phyloP scores from a whole-genome alignment of 805 yeast species.

The Lachancea meyersii region DNA sequence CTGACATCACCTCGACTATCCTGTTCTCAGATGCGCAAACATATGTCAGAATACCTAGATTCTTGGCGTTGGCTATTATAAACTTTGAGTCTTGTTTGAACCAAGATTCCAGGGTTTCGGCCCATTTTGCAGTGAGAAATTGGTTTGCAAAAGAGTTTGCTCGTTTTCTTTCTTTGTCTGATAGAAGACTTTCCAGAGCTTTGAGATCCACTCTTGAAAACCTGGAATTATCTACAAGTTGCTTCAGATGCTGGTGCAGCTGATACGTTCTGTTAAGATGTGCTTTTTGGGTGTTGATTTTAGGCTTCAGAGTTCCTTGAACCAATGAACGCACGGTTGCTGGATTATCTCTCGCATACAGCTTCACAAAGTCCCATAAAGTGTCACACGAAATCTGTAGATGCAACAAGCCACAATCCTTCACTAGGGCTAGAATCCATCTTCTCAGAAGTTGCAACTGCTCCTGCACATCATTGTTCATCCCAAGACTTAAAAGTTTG shows the following conservation, averaged over 20 bases:
- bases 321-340: slow-evolving; percentile 45
- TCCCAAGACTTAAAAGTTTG: slow-evolving; percentile 61
- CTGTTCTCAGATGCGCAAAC: slow-evolving; percentile 42
- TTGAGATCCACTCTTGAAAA: slow-evolving; percentile 43
- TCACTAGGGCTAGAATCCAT: slow-evolving; percentile 47
- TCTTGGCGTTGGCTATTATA: slow-evolving; percentile 40
- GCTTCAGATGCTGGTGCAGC: slow-evolving; percentile 49
- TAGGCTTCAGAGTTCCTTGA: slow-evolving; percentile 41
- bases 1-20: slow-evolving; percentile 39
- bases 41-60: slow-evolving; percentile 48
- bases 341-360: slow-evolving; percentile 44
- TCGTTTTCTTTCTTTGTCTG: slow-evolving; percentile 19
- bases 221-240: slow-evolving; percentile 41
- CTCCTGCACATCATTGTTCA: slow-evolving; percentile 58
- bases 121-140: slow-evolving; percentile 53
- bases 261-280: slow-evolving; percentile 32
- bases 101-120: slow-evolving; percentile 50
- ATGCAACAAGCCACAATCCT: slow-evolving; percentile 47
- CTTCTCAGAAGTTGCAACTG: slow-evolving; percentile 45
- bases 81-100: slow-evolving; percentile 51
- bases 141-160: slow-evolving; percentile 41
- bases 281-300: slow-evolving; percentile 26
- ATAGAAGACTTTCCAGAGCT: slow-evolving; percentile 39
- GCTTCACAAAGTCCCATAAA: slow-evolving; percentile 57
- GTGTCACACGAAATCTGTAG: slow-evolving; percentile 54